These are phyloP conservation scores for Chlamydomonas urium DNA, from an alignment of 139 green algal genomes.

Conservation along the genomic window DNA sequence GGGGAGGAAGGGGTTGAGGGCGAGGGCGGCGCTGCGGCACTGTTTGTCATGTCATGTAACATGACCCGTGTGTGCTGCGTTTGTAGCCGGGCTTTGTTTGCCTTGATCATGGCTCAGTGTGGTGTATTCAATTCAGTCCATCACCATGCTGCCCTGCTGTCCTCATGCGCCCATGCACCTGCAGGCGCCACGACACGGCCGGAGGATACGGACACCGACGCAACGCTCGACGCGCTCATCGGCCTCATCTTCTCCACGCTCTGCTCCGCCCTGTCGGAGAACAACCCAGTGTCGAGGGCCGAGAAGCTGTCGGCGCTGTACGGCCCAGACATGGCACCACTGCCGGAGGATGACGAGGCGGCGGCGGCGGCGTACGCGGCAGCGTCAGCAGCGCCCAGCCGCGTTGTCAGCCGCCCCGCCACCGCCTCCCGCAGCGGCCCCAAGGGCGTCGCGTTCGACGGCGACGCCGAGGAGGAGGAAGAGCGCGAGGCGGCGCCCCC, in stretches of 20 bases:
- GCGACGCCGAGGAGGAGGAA: neutral
- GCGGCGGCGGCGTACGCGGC: too few species aligned
- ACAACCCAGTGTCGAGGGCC: constrained; percentile 12
- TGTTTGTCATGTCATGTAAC: too few species aligned
- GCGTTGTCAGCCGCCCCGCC: neutral
- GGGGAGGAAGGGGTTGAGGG: too few species aligned
- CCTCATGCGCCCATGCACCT: too few species aligned
- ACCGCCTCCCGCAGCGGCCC: neutral
- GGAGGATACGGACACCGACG: constrained; percentile 11
- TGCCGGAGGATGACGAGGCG: neutral
- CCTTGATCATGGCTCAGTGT: too few species aligned
- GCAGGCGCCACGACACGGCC: constrained; percentile 16
- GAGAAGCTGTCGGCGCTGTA: constrained; percentile 8
- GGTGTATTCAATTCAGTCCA: too few species aligned
- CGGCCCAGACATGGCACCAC: neutral
- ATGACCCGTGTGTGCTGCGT: too few species aligned
- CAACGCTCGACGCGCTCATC: constrained; percentile 27
- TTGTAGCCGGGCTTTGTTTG: too few species aligned
- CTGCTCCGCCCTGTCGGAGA: constrained; percentile 2
- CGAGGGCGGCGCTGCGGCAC: too few species aligned
- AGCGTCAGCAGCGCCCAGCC: neutral
- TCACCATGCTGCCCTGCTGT: too few species aligned
- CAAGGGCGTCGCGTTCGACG: neutral
- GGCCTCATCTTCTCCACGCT: constrained; percentile 19
- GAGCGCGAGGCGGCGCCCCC: neutral